A percentile compares a stretch with the other conserved stretches of the same genome.
Conservation (phyloP, 2,329 filamentous ascomycete species). For the Fusarium nisikadoi region DNA sequence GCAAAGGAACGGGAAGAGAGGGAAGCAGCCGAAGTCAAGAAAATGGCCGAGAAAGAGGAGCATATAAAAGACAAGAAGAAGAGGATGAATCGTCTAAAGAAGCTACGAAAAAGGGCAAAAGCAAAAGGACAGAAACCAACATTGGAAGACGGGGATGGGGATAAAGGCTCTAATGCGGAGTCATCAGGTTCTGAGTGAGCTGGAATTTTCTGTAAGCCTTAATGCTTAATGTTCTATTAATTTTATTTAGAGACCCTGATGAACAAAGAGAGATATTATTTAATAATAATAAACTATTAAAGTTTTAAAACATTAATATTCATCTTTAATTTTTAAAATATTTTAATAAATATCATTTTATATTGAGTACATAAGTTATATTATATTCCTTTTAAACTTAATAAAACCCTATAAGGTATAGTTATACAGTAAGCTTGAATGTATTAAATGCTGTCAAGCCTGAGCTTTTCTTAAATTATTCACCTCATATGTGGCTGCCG, state of each 20-base stretch:
- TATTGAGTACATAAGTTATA: not conserved
- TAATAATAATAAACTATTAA: not conserved
- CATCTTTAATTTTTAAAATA: too few relatives aligned
- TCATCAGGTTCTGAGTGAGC: constrained; percentile 30
- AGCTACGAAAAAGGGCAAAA: constrained; percentile 68
- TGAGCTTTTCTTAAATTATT: not conserved
- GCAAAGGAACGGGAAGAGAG: constrained; percentile 55
- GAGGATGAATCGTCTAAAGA: constrained; percentile 68
- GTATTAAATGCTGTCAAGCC: not conserved
- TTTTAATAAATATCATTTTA: not conserved
- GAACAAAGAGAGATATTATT: not conserved
- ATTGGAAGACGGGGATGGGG: constrained; percentile 34
- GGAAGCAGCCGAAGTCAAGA: constrained; percentile 52
- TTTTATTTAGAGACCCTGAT: not conserved
- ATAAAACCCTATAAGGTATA: not conserved
- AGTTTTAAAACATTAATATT: not conserved
- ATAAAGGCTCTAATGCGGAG: constrained; percentile 29
- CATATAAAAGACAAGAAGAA: constrained; percentile 70
- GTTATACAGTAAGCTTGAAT: not conserved
- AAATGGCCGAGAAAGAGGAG: constrained; percentile 62
- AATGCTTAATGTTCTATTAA: not conserved
- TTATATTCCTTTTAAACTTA: not conserved
- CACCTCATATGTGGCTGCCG: not conserved
- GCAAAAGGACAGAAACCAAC: constrained; percentile 63
- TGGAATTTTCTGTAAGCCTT: not conserved